Conservation (phyloP, 2,329 filamentous ascomycete genomes). For the Pseudophaeomoniella oleicola region DNA sequence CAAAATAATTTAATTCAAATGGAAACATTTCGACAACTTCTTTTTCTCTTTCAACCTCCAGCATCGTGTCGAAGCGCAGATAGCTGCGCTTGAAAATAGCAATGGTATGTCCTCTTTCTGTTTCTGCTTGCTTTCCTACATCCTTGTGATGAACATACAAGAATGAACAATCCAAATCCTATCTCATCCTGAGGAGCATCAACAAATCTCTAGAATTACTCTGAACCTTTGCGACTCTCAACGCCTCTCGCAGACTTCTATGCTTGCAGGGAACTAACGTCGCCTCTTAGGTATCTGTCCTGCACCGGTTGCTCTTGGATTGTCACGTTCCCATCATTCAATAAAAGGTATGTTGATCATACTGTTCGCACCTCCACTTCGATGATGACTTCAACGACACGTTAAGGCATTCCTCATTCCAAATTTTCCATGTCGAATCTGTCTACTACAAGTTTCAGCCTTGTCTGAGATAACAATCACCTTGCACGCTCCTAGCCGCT, state of each 20-base stretch:
- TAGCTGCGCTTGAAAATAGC: too few species aligned
- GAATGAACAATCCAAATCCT: slow-evolving; percentile 43
- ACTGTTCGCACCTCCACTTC: slow-evolving; percentile 15
- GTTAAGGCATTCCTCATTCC: slow-evolving; percentile 56
- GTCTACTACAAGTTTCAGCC: slow-evolving; percentile 53
- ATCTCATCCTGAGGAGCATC: slow-evolving; percentile 37
- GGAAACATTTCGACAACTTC: too few species aligned
- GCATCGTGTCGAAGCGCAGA: too few species aligned
- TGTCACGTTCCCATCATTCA: slow-evolving; percentile 5
- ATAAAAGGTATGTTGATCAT: slow-evolving; percentile 27
- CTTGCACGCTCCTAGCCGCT: slow-evolving; percentile 4
- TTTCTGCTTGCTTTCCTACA: not conserved
- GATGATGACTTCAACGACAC: slow-evolving; percentile 50
- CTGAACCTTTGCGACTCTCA: slow-evolving; percentile 32
- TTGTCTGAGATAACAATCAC: slow-evolving; percentile 41
- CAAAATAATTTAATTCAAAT: too few species aligned
- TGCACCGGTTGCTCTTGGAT: too few species aligned
- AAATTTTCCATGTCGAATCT: slow-evolving; percentile 50
- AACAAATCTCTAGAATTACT: slow-evolving; percentile 40
- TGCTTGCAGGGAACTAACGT: too few species aligned
- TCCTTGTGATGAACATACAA: not conserved
- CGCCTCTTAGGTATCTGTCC: too few species aligned
- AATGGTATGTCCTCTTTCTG: not conserved
- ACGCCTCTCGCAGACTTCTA: too few species aligned
- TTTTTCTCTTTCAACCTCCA: too few species aligned